Evolutionary conservation across 2,329 filamentous ascomycete species (phyloP).

Genomic region (Nannizziopsis barbatae): DNA sequence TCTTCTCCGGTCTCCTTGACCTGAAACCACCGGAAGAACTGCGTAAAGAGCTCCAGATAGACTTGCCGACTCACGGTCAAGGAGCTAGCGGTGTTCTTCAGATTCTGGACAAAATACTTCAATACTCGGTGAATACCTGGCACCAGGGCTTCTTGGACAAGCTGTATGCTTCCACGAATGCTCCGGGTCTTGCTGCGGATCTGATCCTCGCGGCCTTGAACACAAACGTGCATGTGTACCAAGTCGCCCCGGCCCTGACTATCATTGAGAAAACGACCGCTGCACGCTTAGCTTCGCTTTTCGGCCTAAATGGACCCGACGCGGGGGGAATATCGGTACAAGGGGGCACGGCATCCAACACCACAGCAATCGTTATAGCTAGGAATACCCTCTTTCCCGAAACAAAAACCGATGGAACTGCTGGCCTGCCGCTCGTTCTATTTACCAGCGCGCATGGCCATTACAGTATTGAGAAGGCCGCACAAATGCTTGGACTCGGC

Average conservation of each 20-base stretch:
- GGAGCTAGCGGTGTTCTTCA: conserved; percentile 65
- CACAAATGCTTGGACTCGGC: conserved; percentile 80
- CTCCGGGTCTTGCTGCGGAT: conserved; percentile 75
- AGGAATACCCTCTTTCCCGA: conserved; percentile 74
- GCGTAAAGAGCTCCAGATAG: conserved; percentile 42
- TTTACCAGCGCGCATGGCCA: conserved; percentile 88
- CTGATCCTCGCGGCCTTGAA: conserved; percentile 76
- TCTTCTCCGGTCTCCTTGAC: conserved; percentile 53
- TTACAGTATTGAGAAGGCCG: conserved; percentile 89
- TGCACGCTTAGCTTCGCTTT: conserved; percentile 59
- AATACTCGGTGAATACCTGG: conserved; percentile 96
- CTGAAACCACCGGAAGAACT: conserved; percentile 48
- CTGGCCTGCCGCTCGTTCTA: conserved; percentile 54
- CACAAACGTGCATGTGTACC: conserved; percentile 89
- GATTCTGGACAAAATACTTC: conserved; percentile 58
- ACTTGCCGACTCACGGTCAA: conserved; percentile 46
- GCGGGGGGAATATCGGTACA: conserved; percentile 64
- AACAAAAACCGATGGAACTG: conserved; percentile 64
- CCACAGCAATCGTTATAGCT: conserved; percentile 73
- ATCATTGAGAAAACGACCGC: conserved; percentile 78
- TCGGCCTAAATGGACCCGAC: conserved; percentile 59
- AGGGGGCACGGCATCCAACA: conserved; percentile 75
- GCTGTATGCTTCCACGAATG: conserved; percentile 80
- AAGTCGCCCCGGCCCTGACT: conserved; percentile 80
- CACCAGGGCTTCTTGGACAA: conserved; percentile 95